Evolutionary conservation across 305 asterid species (phyloP), one percentile per base, ranked within the genome.

Genomic region (Fraxinus albicans): DNA sequence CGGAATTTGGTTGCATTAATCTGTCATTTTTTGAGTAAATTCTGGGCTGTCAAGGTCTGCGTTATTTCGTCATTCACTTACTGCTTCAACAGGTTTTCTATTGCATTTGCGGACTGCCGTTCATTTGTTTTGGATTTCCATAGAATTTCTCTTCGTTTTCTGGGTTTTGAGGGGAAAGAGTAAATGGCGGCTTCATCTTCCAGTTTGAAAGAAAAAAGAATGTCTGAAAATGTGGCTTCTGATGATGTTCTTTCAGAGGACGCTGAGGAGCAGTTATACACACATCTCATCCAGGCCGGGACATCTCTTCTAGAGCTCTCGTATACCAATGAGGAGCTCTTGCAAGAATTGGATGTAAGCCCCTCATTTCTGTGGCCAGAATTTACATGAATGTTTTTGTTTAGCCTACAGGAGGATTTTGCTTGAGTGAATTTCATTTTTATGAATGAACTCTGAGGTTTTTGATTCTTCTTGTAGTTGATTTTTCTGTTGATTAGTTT

Each of bases 301-400:
- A 15, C 6, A 70, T 35, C 42, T 31, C 76, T 70, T 33, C 76
- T 70, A 15, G 76, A 70, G 42, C 76, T 70, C 13, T 21, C 76
- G 19, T 70, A 31, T 70, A 70, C 76, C 40, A 33, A 70, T 13
- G 25, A 31, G 40, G 76, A 70, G 76, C 40, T 70, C 21, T 70
- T 70, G 76, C 13, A 70, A 33, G 76, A 70, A 70, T 70, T 70
- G 76, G 76, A 70, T 70, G 76, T 70, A 70, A 70, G 76, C 25
- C 76, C 42, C 19, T 31, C 35, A 10, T 70, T 31, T 33, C 4
- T 31, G 21, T 70, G 9, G n/a, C 76, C 36, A 13, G 25, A 70
- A 70, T 33, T 70, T 29, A 70, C 12, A 27, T 4, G 40, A 69
- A 69, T 70, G 76, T 70, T 70, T 33, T 31, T 10, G 34, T 23